Conservation (phyloP, 1,284 basidiomycete species). For the Microbotryomycetes sp. region DNA sequence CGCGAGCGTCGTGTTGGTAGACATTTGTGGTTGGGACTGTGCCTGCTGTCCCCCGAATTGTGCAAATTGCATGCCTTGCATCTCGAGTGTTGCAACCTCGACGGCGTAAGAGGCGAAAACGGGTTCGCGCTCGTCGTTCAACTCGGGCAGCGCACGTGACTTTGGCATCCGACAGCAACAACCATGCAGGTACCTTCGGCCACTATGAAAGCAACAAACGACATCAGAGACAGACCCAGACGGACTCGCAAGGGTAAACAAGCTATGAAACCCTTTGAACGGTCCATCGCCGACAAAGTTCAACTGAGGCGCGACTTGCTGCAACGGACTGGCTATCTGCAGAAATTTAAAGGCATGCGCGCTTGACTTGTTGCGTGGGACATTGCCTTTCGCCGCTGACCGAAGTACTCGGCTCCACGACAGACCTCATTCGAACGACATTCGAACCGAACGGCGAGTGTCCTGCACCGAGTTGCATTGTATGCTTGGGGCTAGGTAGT, state of each 20-base stretch:
- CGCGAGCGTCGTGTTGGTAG: conserved; percentile 14
- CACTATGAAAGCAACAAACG: neutral
- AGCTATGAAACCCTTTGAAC: conserved; percentile 7
- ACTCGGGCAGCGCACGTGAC: neutral
- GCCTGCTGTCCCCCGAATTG: too few relatives aligned
- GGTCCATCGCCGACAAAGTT: conserved; percentile 20
- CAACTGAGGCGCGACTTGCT: neutral
- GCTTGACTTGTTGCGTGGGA: too few relatives aligned
- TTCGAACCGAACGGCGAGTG: too few relatives aligned
- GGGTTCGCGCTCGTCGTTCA: too few relatives aligned
- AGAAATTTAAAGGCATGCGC: conserved; percentile 12
- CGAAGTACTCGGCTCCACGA: too few relatives aligned
- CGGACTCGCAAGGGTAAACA: conserved; percentile 17
- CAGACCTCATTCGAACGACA: too few relatives aligned
- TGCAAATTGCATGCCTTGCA: too few relatives aligned
- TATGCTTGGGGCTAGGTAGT: conserved; percentile 28
- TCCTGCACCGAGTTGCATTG: conserved; percentile 10
- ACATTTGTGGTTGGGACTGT: neutral
- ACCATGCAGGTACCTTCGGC: neutral
- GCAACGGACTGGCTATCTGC: conserved; percentile 2
- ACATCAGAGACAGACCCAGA: neutral
- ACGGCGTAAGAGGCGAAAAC: too few relatives aligned
- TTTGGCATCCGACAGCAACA: neutral
- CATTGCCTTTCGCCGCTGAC: too few relatives aligned
- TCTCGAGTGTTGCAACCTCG: too few relatives aligned